Conservation (phyloP, 148 eudicot genomes). For the Heliamphora exappendiculata region DNA sequence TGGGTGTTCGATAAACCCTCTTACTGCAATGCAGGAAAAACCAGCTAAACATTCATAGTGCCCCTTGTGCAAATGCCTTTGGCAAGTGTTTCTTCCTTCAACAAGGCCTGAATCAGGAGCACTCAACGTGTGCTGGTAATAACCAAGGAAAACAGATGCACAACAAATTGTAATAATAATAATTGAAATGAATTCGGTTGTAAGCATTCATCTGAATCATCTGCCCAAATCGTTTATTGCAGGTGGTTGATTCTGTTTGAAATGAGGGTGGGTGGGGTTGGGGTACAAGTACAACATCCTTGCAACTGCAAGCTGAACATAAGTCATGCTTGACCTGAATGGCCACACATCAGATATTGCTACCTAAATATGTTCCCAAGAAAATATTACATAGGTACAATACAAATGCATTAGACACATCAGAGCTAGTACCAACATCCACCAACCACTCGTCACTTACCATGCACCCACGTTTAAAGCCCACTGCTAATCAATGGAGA, state of each 20-base stretch:
- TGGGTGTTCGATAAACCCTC: no score
- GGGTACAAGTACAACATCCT: background rate
- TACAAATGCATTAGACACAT: background rate
- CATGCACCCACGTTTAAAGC: background rate
- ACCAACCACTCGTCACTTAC: background rate
- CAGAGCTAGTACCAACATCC: background rate
- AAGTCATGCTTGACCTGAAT: background rate
- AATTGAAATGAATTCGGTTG: background rate
- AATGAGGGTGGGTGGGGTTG: no score
- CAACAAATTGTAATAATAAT: background rate
- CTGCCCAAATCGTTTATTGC: background rate
- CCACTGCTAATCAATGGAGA: background rate
- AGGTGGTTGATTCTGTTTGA: constrained; percentile 1
- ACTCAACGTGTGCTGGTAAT: background rate
- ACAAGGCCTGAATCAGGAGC: background rate
- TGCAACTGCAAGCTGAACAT: background rate
- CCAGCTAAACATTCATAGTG: no score
- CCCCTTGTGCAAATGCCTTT: no score
- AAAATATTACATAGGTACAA: constrained; percentile 3
- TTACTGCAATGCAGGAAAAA: no score
- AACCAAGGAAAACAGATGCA: background rate
- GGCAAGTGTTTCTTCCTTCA: no score
- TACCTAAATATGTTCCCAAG: background rate
- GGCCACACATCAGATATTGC: background rate
- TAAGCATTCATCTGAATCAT: background rate